Base-by-base conservation (phyloP, 2,329 filamentous ascomycete species). In the Zasmidium angulare region DNA sequence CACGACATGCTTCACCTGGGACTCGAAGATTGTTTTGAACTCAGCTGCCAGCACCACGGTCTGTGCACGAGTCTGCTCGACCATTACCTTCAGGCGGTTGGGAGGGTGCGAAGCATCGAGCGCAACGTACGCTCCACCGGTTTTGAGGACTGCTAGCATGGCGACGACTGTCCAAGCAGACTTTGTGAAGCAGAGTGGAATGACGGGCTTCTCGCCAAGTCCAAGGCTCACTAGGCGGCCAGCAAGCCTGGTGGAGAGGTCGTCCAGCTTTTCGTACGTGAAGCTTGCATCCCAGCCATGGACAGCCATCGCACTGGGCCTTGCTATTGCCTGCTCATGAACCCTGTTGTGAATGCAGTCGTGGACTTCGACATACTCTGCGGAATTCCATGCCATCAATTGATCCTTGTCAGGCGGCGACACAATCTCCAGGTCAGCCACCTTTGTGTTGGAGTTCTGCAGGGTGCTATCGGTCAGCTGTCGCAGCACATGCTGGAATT, bases 121-220 rank as follows among this genome's bases (percentile, higher is more conserved):
- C 7, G 67, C 56, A 17, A 68, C 66, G 24, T 66, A 66, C 17
- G 66, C 64, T n/a, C 58, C 68, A 24, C 71, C 70, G 10, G 68
- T 68, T 59, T 72, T 72, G 64, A 74, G 66, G 10, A 61, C 55
- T 36, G 62, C 71, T 49, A 68, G 56, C 29, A 68, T 63, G 31
- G 59, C 64, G 14, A 72, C 66, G 26, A 63, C 58, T 19, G 61
- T 59, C 65, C 64, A 69, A 36, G 52, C 46, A 9, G 67, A 70
- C 50, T 72, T 72, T 47, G 71, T 68, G 48, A 71, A 68, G 50
- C 59, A 63, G 12, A 69, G 29, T 14, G 67, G 63, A 1, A 71
- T 58, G 2, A 66, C 49, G 0, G 55, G 55, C 3, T 62, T 59
- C 10, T 59, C 58, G 9, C 46, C 48, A 4, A 66, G 46, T 17